These are phyloP conservation scores for Podaxis sp. DNA, from an alignment of 768 basidiomycete genomes.

Conservation along the genomic window DNA sequence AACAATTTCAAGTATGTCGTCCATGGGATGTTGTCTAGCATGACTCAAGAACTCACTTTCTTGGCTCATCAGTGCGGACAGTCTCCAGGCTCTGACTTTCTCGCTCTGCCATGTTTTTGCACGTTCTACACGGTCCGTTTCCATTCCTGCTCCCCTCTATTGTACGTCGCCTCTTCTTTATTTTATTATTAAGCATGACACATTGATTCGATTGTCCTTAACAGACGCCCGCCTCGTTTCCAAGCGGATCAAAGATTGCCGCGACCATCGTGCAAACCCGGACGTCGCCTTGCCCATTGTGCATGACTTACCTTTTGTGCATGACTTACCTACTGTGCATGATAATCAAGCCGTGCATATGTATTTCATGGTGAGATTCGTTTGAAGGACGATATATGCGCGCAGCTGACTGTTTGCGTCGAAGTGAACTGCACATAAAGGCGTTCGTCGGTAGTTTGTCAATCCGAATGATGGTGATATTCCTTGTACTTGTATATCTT, in stretches of 20 bases:
- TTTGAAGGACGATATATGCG: neutral
- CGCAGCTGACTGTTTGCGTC: neutral
- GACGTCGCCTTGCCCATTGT: conserved; percentile 59
- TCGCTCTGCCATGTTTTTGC: conserved; percentile 81
- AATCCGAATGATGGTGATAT: neutral
- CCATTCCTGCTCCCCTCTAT: conserved; percentile 83
- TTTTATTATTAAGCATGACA: neutral
- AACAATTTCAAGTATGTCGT: conserved; percentile 57
- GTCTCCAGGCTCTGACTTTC: conserved; percentile 67
- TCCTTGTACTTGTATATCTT: neutral
- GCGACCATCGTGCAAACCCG: conserved; percentile 56
- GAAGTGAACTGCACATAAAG: conserved; percentile 2
- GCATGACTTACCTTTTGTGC: conserved; percentile 48
- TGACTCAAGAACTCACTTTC: neutral
- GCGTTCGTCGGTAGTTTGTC: too few relatives aligned
- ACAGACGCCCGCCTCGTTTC: conserved; percentile 84
- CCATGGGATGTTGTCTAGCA: neutral
- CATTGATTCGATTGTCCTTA: neutral
- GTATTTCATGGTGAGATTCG: conserved; percentile 54
- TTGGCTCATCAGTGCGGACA: conserved; percentile 49
- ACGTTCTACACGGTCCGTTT: conserved; percentile 78
- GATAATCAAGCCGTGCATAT: conserved; percentile 47
- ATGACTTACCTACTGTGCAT: conserved; percentile 45
- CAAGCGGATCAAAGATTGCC: conserved; percentile 78
- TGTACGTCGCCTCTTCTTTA: conserved; percentile 42